Conservation (phyloP, 345 rosid genomes). For the Draba incana region DNA sequence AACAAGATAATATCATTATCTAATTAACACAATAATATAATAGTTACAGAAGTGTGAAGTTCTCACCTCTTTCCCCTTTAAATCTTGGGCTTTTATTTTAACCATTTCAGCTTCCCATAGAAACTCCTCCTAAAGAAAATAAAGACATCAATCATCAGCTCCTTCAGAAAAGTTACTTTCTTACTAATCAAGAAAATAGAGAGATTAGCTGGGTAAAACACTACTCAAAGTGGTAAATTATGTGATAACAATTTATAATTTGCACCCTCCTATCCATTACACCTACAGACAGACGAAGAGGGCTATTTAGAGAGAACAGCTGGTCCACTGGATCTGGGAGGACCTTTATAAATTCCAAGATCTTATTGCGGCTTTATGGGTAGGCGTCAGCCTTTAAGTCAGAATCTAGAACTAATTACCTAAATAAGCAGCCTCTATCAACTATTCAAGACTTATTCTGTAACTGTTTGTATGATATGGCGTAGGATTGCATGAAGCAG, state of each 20-base stretch:
- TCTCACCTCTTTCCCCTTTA: conserved; percentile 97
- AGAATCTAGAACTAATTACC: conserved; percentile 19
- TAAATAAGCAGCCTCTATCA: conserved; percentile 16
- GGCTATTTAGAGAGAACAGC: conserved; percentile 21
- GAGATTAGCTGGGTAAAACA: conserved; percentile 19
- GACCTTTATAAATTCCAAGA: conserved; percentile 17
- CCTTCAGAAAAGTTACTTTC: conserved; percentile 18
- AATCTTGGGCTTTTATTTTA: conserved; percentile 96
- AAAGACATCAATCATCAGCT: conserved; percentile 24
- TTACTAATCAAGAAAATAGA: conserved; percentile 19
- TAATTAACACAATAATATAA: conserved; percentile 26
- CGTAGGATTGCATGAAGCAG: conserved; percentile 17
- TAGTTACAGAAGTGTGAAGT: conserved; percentile 32
- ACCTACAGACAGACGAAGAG: conserved; percentile 13
- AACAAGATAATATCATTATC: conserved; percentile 15
- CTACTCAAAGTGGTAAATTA: conserved; percentile 13
- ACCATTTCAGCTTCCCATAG: conserved; percentile 97
- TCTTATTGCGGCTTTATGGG: conserved; percentile 14
- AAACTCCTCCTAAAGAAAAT: conserved; percentile 81
- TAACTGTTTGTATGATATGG: conserved; percentile 8
- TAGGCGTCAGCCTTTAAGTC: conserved; percentile 22
- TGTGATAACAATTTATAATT: not conserved
- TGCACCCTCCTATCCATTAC: conserved; percentile 13
- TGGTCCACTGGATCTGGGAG: conserved; percentile 29
- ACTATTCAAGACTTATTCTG: conserved; percentile 18